Evolutionary conservation across 1,284 basidiomycete species (phyloP), one percentile per base, ranked within the genome.

Genomic region (Phlebopus sp.): DNA sequence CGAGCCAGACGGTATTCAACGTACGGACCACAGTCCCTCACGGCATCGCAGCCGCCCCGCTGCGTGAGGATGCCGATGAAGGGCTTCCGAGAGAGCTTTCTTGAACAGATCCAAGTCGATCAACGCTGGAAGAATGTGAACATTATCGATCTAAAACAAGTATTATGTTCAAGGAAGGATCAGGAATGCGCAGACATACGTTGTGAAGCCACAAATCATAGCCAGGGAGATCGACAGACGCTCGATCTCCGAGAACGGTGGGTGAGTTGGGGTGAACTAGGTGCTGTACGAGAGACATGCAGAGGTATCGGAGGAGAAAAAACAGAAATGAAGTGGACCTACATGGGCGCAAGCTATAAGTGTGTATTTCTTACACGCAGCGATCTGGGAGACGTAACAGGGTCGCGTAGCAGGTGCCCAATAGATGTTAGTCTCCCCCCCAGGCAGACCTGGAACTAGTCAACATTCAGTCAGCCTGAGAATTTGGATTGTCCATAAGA

Each of bases 41-140:
- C 31, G 44, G 10, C 31, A 46, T 11, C 50, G 49, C 38, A 66
- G 45, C 14, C 57, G 52, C 9, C 68, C 66, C 13, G 59, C 56
- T 11, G 51, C 56, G 41, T 67, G 64, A 27, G 61, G 63, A 38
- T 61, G 68, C 2, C 59, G 1, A 29, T 52, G 55, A 14, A 66
- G 41, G 8, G 49, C 44, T 29, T 45, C 49, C 23, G 55, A 54
- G n/a, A 70, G 49, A 4, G 68, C 64, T 4, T 50, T 45, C 3
- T 47, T 41, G 29, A 70, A 68, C 13, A 15, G 43, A 8, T 45
- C 30, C 0, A 59, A 3, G 35, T 65, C 54, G 3, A 69, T 37
- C n/a, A 44, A 46, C 15, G 39, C 41, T 5, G 63, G 58, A 8
- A 70, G 37, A 32, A 62, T 49, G 34, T 66, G 58, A 7, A 69